phyloP scores from a whole-genome alignment of 2,329 filamentous ascomycete species.

The Trichocomaceae sp. region DNA sequence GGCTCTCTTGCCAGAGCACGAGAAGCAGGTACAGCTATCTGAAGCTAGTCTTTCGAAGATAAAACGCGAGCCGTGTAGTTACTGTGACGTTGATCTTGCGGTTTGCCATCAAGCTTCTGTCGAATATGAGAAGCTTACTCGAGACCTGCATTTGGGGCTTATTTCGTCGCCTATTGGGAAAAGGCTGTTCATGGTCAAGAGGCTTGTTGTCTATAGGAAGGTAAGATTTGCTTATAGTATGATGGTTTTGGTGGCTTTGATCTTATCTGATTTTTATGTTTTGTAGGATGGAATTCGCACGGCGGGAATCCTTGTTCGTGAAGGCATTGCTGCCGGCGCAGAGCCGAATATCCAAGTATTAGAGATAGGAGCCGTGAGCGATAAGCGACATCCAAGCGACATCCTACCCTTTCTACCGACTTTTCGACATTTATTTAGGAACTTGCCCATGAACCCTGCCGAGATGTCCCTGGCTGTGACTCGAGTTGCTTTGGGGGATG shows the following conservation, averaged over 20 bases:
- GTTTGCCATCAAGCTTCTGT: slow-evolving; percentile 75
- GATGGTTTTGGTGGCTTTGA: not conserved
- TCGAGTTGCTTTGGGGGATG: slow-evolving; percentile 65
- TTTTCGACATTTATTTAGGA: slow-evolving; percentile 62
- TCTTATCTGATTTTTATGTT: slow-evolving; percentile 16
- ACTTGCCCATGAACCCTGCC: slow-evolving; percentile 58
- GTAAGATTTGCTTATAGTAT: slow-evolving; percentile 25
- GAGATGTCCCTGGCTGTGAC: slow-evolving; percentile 62
- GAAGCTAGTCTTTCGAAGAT: slow-evolving; percentile 88
- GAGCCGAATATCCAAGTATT: slow-evolving; percentile 69
- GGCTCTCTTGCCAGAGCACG: slow-evolving; percentile 85
- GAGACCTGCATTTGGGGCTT: slow-evolving; percentile 69
- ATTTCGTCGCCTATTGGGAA: slow-evolving; percentile 75
- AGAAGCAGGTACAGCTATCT: slow-evolving; percentile 86
- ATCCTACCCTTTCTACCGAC: slow-evolving; percentile 72
- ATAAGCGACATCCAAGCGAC: slow-evolving; percentile 71
- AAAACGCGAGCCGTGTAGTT: slow-evolving; percentile 73
- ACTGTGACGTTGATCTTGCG: slow-evolving; percentile 75
- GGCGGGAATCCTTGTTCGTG: slow-evolving; percentile 69
- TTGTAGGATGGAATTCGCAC: slow-evolving; percentile 69
- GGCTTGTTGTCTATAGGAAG: slow-evolving; percentile 74
- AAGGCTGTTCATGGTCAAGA: slow-evolving; percentile 67
- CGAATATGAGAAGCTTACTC: slow-evolving; percentile 70
- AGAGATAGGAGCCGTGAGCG: slow-evolving; percentile 64
- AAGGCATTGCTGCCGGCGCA: slow-evolving; percentile 62